Percentiles rank a stretch among this genome's conserved stretches.
Evolutionary conservation across 169 alveolate species (phyloP).

Genomic region (Plasmodium berghei): DNA sequence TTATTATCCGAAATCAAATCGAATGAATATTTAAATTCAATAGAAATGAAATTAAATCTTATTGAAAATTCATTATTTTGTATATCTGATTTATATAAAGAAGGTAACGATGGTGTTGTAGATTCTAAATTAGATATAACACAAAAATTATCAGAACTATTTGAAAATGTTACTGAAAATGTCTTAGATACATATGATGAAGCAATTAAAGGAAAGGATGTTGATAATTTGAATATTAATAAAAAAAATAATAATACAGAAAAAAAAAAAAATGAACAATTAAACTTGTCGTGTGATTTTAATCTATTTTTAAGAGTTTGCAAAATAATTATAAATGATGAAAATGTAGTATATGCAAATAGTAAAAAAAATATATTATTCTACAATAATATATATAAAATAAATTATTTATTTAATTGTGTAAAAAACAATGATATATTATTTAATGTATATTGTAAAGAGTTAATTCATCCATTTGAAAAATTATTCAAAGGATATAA

Average conservation of each 20-base stretch:
- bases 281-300: conserved; percentile 55
- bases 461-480: neutral
- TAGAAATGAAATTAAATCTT: conserved; percentile 34
- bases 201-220: too few species aligned
- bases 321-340: conserved; percentile 38
- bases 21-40: conserved; percentile 35
- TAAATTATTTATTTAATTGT: conserved; percentile 26
- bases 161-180: conserved; percentile 33
- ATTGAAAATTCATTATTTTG: conserved; percentile 46
- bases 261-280: conserved; percentile 19
- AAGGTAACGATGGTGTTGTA: conserved; percentile 3
- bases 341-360: neutral
- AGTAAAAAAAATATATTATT: conserved; percentile 31
- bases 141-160: conserved; percentile 4
- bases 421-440: conserved; percentile 37
- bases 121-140: conserved; percentile 25
- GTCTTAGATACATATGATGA: conserved; percentile 48
- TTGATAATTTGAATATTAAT: too few species aligned
- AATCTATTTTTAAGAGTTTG: conserved; percentile 62
- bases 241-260: conserved; percentile 20
- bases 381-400: conserved; percentile 47
- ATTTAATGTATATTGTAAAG: conserved; percentile 25
- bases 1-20: conserved; percentile 41
- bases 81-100: conserved; percentile 20
- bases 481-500: neutral